Conservation (phyloP, 768 basidiomycete species). For the Panus rudis region DNA sequence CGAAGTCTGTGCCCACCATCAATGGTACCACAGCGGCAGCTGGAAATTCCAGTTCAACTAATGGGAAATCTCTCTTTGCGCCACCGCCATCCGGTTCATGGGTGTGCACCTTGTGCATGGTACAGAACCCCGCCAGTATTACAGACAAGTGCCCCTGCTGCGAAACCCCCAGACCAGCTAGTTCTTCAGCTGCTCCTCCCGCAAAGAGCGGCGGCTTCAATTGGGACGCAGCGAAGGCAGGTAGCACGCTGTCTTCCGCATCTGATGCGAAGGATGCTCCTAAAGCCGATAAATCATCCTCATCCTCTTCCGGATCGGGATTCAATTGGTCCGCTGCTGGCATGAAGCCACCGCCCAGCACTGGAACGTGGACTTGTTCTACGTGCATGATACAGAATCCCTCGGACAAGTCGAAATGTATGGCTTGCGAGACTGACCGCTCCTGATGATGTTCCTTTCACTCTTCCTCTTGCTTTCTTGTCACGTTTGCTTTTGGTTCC, state of each 20-base stretch:
- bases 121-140: slow-evolving; percentile 30
- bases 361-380: slow-evolving; percentile 45
- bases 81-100: too few relatives aligned
- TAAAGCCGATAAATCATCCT: too few relatives aligned
- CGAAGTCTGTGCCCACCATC: background rate
- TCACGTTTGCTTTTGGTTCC: slow-evolving; percentile 8
- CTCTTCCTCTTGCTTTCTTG: slow-evolving; percentile 9
- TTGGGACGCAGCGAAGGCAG: too few relatives aligned
- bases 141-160: slow-evolving; percentile 41
- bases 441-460: slow-evolving; percentile 5
- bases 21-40: slow-evolving; percentile 15
- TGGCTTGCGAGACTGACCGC: slow-evolving; percentile 34
- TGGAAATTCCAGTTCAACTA: slow-evolving; percentile 54
- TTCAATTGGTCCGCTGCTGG: slow-evolving; percentile 53
- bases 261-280: too few relatives aligned
- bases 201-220: background rate
- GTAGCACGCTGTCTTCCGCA: too few relatives aligned
- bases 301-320: too few relatives aligned
- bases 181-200: slow-evolving; percentile 12
- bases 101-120: slow-evolving; percentile 50
- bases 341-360: slow-evolving; percentile 34
- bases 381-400: slow-evolving; percentile 38
- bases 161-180: slow-evolving; percentile 27
- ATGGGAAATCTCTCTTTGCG: too few relatives aligned
- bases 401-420: slow-evolving; percentile 36